Evolutionary conservation across 345 rosid species (phyloP).

Genomic region (Eucalyptus lansdowneana): DNA sequence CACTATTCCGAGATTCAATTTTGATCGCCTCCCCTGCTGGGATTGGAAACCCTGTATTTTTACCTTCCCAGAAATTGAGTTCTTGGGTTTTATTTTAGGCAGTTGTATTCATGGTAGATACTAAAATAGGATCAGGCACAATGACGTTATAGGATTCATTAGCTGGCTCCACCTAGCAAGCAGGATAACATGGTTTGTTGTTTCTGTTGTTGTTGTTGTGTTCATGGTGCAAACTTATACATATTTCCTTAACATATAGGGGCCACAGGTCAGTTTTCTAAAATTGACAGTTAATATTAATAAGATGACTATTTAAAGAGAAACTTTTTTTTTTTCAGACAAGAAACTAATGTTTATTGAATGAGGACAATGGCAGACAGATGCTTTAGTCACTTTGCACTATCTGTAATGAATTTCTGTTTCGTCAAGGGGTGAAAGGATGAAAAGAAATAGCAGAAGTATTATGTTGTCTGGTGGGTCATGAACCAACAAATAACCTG

Average conservation of each 20-base stretch:
- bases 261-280: neutral
- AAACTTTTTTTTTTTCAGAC: neutral
- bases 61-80: neutral
- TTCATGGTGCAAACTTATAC: neutral
- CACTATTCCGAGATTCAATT: neutral
- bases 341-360: neutral
- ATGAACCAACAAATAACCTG: neutral
- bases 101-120: neutral
- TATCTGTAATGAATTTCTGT: neutral
- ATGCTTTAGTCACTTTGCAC: neutral
- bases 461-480: neutral
- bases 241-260: neutral
- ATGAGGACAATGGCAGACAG: neutral
- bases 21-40: neutral
- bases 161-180: neutral
- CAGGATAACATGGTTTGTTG: neutral
- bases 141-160: neutral
- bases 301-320: neutral
- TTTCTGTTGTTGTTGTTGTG: neutral
- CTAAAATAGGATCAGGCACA: neutral
- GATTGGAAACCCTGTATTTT: neutral
- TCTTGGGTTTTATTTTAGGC: neutral
- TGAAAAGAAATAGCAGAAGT: neutral
- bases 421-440: neutral
- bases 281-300: neutral